A percentile compares a stretch with the other conserved stretches of the same genome.
Evolutionary conservation across 208 protist genomes (phyloP).

Genomic region (Acanthamoeba triangularis): DNA sequence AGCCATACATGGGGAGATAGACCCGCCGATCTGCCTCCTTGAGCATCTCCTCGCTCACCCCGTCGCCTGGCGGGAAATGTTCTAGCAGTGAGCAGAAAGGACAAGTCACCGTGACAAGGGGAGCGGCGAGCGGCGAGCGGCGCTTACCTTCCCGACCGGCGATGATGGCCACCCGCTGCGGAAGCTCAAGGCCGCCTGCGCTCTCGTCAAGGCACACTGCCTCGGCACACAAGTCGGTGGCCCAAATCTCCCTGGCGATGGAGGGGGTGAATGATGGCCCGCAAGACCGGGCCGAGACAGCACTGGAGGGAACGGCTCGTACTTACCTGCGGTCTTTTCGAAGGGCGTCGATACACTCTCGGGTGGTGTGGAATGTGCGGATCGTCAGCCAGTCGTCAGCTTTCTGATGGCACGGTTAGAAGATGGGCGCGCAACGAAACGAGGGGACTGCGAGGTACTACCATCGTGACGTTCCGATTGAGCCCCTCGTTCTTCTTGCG

Average conservation of each 20-base stretch:
- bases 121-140: not conserved
- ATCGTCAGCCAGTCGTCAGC: constrained; percentile 63
- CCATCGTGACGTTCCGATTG: constrained; percentile 54
- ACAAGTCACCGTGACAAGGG: not conserved
- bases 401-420: not conserved
- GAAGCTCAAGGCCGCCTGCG: not conserved
- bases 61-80: constrained; percentile 9
- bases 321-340: not conserved
- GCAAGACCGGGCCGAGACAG: not conserved
- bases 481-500: constrained; percentile 35
- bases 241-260: not conserved
- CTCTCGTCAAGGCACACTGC: constrained; percentile 39
- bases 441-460: not conserved
- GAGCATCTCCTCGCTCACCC: constrained; percentile 65
- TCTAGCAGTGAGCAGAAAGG: not conserved
- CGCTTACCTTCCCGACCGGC: constrained; percentile 10
- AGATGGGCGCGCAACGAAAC: not conserved
- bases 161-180: constrained; percentile 10
- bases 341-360: constrained; percentile 46
- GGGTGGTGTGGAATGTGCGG: constrained; percentile 19
- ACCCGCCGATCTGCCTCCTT: constrained; percentile 18
- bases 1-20: constrained; percentile 72
- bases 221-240: not conserved
- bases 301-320: too few relatives aligned
- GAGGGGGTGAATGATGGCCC: not conserved